Percentiles rank a stretch among this genome's conserved stretches.
Conservation (phyloP, 768 basidiomycete species). For the Pleurotus eryngii region DNA sequence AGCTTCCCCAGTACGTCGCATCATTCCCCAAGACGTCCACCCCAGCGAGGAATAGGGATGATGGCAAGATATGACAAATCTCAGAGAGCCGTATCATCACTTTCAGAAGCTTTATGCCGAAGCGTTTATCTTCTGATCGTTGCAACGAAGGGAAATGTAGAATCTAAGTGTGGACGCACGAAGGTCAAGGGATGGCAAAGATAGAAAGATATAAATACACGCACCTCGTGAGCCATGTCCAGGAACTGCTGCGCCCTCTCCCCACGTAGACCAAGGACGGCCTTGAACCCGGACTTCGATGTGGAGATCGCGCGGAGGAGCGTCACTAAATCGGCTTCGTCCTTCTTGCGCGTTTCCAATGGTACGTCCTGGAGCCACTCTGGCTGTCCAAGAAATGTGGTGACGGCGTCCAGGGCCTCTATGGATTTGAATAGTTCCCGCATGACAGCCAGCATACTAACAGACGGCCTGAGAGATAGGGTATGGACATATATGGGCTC, state of each 20-base stretch:
- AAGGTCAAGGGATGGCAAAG: no score
- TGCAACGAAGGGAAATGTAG: slow-evolving; percentile 4
- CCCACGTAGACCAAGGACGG: background rate
- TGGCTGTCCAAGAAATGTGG: background rate
- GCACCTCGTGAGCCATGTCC: slow-evolving; percentile 4
- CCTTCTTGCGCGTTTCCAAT: background rate
- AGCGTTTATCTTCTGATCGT: background rate
- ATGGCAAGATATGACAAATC: slow-evolving; percentile 17
- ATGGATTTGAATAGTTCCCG: slow-evolving; percentile 1
- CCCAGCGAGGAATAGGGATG: slow-evolving; percentile 21
- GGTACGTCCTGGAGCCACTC: background rate
- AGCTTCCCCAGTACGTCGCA: slow-evolving; percentile 22
- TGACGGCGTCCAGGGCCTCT: slow-evolving; percentile 1
- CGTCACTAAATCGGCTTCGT: background rate
- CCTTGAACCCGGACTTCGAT: slow-evolving; percentile 1
- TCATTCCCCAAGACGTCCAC: slow-evolving; percentile 18
- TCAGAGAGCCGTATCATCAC: slow-evolving; percentile 5
- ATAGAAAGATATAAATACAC: background rate
- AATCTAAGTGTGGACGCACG: background rate
- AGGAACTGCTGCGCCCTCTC: slow-evolving; percentile 7
- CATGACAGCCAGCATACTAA: background rate
- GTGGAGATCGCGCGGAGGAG: slow-evolving; percentile 2
- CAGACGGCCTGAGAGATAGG: background rate
- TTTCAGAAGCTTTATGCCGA: slow-evolving; percentile 1
- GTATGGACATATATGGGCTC: no score